Base-by-base conservation (phyloP, 371 early-diverging fungal species). In the Rhizopus delemar region DNA sequence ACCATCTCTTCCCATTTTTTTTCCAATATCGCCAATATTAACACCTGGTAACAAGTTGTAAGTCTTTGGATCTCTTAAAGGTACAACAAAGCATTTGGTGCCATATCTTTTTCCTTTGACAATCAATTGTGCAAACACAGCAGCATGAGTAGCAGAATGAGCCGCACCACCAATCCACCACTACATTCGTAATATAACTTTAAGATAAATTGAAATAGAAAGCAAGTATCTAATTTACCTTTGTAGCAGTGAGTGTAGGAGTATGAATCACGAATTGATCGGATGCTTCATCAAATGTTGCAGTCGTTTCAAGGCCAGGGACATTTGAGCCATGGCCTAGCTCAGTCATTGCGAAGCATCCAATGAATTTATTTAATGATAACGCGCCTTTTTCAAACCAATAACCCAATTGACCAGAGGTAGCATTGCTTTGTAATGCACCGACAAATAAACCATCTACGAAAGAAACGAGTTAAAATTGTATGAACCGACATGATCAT, bases 131-230 rank as follows among this genome's bases (percentile, higher is more conserved):
- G 93, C 93, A 73, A 87, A 88, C 31, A 90, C 91, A 15, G 89
- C 74, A 46, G 88, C 77, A 66, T 93, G 93, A 7, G 93, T 92
- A 46, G 94, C 93, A 16, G 88, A 84, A 63, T 92, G 89, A 12
- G 82, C 92, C 7, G 92, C 90, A 57, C 96, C 96, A 60, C 97
- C 97, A 66, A 96, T 93, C 97, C 97, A 97, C 96, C 95, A 96
- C 80, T 68, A 53, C 22, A 22, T 22, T 22, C 22, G 22, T 22
- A 22, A 22, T 22, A 22, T 22, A 22, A 22, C 0, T 22, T 22
- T 22, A 22, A 48, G 7, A 29, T 29, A 9, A n/a, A 29, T 7
- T n/a, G 8, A 48, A 28, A 48, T 4, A 29, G 12, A 28, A 29
- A 28, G 3, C 16, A 28, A 28, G 8, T 9, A 29, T 7, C 16